Evolutionary conservation across 306 rosid species (phyloP).

Genomic region (Vigna radiata): DNA sequence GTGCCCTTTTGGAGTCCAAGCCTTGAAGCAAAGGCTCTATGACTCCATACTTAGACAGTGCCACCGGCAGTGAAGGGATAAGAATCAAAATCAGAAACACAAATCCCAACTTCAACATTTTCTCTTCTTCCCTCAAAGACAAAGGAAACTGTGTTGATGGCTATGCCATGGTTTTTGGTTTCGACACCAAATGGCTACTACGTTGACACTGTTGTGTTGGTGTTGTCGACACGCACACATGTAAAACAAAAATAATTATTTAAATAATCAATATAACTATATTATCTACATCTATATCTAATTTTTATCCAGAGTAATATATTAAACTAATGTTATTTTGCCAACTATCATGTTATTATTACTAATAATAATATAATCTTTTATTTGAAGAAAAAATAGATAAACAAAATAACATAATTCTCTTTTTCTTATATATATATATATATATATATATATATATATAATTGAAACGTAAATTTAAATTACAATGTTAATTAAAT

Average conservation of each 20-base stretch:
- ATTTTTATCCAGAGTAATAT: too few species aligned
- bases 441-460: too few species aligned
- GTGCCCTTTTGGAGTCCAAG: constrained; percentile 65
- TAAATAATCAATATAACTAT: not conserved
- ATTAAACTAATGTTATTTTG: too few species aligned
- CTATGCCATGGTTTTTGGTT: not conserved
- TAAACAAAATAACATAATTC: too few species aligned
- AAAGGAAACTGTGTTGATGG: not conserved
- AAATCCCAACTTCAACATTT: constrained; percentile 57
- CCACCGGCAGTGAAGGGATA: constrained; percentile 41
- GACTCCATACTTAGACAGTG: constrained; percentile 58
- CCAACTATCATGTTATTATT: too few species aligned
- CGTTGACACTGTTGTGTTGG: not conserved
- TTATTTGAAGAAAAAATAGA: too few species aligned
- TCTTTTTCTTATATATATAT: too few species aligned
- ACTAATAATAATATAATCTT: too few species aligned
- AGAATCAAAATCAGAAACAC: constrained; percentile 54
- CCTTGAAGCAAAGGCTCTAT: constrained; percentile 68
- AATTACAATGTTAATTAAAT: too few species aligned
- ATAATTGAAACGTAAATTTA: too few species aligned
- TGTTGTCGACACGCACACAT: not conserved
- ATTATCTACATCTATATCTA: too few species aligned
- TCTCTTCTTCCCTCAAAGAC: not conserved
- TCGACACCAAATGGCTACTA: not conserved
- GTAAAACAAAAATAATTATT: not conserved